phyloP scores from a whole-genome alignment of 441 rosid species.

The Theobroma grandiflorum region DNA sequence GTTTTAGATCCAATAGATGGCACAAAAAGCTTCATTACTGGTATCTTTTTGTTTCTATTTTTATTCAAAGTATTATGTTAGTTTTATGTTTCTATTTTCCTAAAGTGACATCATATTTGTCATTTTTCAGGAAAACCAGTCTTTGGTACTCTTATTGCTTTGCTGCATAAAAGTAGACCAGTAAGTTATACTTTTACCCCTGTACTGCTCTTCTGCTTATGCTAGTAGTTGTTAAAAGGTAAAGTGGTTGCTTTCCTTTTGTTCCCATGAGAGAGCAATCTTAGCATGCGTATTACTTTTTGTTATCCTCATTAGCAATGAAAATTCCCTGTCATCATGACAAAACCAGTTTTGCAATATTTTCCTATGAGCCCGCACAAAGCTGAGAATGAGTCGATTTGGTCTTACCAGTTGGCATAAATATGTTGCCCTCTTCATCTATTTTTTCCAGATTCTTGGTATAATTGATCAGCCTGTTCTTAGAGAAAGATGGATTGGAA shows the following conservation, averaged over 20 bases:
- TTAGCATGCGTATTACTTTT: neutral
- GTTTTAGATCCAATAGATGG: conserved; percentile 97
- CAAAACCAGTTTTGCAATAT: neutral
- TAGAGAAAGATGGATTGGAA: conserved; percentile 92
- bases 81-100: neutral
- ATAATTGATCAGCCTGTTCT: conserved; percentile 91
- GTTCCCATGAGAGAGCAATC: neutral
- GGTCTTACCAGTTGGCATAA: neutral
- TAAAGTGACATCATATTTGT: conserved; percentile 26
- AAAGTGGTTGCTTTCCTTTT: neutral
- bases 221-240: conserved; percentile 8
- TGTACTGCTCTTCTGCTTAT: conserved; percentile 11
- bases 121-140: conserved; percentile 85
- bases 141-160: conserved; percentile 95
- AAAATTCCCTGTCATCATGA: neutral
- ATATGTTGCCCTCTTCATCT: neutral
- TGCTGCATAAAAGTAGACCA: conserved; percentile 81
- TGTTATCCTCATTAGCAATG: neutral
- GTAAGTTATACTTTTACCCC: conserved; percentile 50
- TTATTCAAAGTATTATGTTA: neutral
- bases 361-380: neutral
- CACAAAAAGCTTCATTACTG: conserved; percentile 97
- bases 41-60: conserved; percentile 37
- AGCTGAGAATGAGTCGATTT: neutral
- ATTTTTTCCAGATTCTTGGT: conserved; percentile 76